Evolutionary conservation across 768 basidiomycete species (phyloP), one percentile per base, ranked within the genome.

Genomic region (Infundibulicybe gibba): DNA sequence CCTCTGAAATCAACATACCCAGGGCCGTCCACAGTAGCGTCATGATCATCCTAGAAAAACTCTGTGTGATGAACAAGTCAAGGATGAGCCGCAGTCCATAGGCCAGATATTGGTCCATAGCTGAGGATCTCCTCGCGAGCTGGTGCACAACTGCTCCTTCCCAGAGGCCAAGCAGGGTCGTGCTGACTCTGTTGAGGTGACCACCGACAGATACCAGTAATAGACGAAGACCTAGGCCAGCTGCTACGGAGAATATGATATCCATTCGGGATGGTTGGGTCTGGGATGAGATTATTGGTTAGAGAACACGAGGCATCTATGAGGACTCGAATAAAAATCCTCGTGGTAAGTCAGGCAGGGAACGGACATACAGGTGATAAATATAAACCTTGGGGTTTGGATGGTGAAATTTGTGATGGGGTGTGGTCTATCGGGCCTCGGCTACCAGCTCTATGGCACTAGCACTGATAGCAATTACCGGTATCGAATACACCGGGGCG

Each of bases 121-220:
- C 55, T 32, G 61, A 59, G 6, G 64, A 56, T 38, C 54, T 52
- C 17, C 52, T 63, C 30, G 66, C 67, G 38, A 73, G 57, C 43
- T 71, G 68, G 53, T 74, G 68, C n/a, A 75, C 52, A 15, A 69
- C 61, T 21, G 66, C 60, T 39, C 88, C 87, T 63, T 90, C 87
- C 85, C 87, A 90, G 15, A 89, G 68, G 8, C 76, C 76, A 14
- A 77, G 49, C 12, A 74, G 54, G 12, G 62, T 62, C 25, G 70
- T 63, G 14, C 55, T 54, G 5, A 74, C 42, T 21, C 52, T 59
- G 40, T 55, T 61, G 10, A 61, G 48, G 12, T 63, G 57, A 25
- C 59, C 60, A 20, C 56, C 49, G 30, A 62, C 48, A 30, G 50
- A 54, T 15, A 55, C 50, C 14, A 71, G 60, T 50, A 71, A 59